These are phyloP conservation scores for Apiospora arundinis DNA, from an alignment of 2,329 filamentous ascomycete species.

Conservation along the genomic window DNA sequence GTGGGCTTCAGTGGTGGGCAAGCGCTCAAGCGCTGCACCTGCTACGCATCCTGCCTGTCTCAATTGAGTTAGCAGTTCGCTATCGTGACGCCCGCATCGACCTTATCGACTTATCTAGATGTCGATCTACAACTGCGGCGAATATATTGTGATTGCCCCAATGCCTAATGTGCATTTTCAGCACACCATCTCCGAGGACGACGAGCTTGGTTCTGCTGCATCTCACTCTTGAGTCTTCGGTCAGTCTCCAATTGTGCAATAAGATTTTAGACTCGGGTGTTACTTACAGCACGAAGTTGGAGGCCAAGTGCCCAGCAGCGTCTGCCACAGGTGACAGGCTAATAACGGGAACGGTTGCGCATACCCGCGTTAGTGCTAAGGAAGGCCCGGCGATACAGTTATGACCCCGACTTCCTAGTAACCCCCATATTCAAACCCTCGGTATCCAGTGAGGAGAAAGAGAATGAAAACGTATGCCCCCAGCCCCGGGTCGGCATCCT, in stretches of 20 bases:
- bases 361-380: neutral
- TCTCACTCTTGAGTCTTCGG: neutral
- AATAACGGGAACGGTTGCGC: neutral
- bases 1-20: neutral
- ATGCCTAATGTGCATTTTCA: neutral
- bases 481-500: neutral
- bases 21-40: neutral
- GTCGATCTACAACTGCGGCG: neutral
- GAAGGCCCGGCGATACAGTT: neutral
- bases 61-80: slow-evolving; percentile 15
- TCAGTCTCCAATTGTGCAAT: neutral
- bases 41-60: neutral
- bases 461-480: neutral
- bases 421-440: neutral
- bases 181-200: neutral
- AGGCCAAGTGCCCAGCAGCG: too few species aligned
- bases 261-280: neutral
- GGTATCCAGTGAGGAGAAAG: neutral
- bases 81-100: neutral
- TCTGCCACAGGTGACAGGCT: neutral
- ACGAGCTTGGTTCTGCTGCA: neutral
- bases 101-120: neutral
- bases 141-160: neutral
- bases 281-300: too few species aligned
- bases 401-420: neutral